These are phyloP conservation scores for Coniophora puteana DNA, from an alignment of 1,284 basidiomycete species.

Conservation along the genomic window DNA sequence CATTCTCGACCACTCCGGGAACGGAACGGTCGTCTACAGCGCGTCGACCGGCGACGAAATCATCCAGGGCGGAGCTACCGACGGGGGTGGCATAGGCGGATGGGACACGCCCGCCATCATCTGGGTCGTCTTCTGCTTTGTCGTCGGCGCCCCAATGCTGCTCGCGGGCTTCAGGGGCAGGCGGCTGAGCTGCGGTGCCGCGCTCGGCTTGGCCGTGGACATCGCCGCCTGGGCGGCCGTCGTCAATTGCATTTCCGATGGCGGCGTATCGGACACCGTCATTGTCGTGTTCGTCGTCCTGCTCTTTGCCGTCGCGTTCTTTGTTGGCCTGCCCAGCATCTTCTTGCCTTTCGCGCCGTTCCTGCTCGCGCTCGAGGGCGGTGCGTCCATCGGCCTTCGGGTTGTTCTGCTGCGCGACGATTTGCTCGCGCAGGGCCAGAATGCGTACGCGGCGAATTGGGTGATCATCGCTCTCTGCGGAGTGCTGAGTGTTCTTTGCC, in stretches of 20 bases:
- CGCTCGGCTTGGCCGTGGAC: slow-evolving; percentile 44
- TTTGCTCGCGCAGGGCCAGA: slow-evolving; percentile 39
- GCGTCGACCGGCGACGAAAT: slow-evolving; percentile 38
- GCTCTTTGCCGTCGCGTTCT: slow-evolving; percentile 47
- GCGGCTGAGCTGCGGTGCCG: slow-evolving; percentile 50
- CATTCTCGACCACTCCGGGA: slow-evolving; percentile 32
- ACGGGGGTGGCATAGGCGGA: slow-evolving; percentile 52
- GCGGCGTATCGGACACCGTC: slow-evolving; percentile 47
- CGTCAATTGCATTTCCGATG: slow-evolving; percentile 47
- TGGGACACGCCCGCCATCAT: slow-evolving; percentile 46
- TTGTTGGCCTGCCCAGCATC: slow-evolving; percentile 48
- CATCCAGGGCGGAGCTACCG: slow-evolving; percentile 51
- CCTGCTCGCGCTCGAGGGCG: slow-evolving; percentile 46
- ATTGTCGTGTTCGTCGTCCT: slow-evolving; percentile 45
- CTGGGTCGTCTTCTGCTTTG: slow-evolving; percentile 53
- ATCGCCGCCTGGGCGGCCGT: slow-evolving; percentile 59
- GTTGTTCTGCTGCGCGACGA: slow-evolving; percentile 45
- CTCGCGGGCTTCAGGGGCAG: slow-evolving; percentile 52
- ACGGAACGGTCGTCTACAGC: slow-evolving; percentile 45
- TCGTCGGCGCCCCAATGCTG: slow-evolving; percentile 50
- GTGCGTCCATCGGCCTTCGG: slow-evolving; percentile 54
- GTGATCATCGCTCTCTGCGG: slow-evolving; percentile 43
- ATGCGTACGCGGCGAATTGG: slow-evolving; percentile 48
- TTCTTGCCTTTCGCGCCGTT: slow-evolving; percentile 43
- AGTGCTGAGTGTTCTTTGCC: slow-evolving; percentile 33